A percentile compares a stretch with the other conserved stretches of the same genome.
Conservation (phyloP, 2,329 filamentous ascomycete genomes). For the Penicillium nordicum region DNA sequence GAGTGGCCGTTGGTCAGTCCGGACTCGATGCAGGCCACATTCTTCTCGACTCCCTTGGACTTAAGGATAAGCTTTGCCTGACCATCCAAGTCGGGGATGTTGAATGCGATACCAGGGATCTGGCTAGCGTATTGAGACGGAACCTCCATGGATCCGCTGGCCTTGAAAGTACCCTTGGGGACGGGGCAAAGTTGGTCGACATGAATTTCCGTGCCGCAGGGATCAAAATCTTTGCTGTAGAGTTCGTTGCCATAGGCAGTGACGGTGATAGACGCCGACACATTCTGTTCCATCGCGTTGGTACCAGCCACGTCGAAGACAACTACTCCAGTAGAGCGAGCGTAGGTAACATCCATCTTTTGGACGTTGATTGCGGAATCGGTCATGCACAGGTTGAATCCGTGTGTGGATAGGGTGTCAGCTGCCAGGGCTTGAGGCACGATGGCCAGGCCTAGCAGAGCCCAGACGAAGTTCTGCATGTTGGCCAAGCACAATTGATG, state of each 20-base stretch:
- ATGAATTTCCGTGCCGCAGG: conserved; percentile 66
- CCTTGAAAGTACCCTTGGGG: conserved; percentile 69
- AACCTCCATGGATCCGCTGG: conserved; percentile 68
- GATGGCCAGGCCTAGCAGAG: conserved; percentile 28
- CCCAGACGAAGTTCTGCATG: conserved; percentile 28
- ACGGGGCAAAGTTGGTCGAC: conserved; percentile 80
- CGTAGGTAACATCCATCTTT: conserved; percentile 72
- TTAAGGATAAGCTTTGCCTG: conserved; percentile 74
- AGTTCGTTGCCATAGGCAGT: conserved; percentile 80
- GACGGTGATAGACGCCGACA: conserved; percentile 71
- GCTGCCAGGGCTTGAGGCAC: conserved; percentile 53
- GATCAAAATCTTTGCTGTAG: conserved; percentile 77
- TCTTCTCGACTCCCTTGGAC: conserved; percentile 54
- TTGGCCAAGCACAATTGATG: conserved; percentile 2
- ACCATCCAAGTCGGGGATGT: conserved; percentile 84
- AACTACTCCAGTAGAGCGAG: conserved; percentile 69
- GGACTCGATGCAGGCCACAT: conserved; percentile 79
- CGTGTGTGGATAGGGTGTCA: conserved; percentile 74
- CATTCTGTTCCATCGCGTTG: conserved; percentile 71
- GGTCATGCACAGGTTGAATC: conserved; percentile 69
- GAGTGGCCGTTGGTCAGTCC: conserved; percentile 85
- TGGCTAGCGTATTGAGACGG: conserved; percentile 66
- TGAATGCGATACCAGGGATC: conserved; percentile 87
- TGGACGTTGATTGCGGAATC: conserved; percentile 64
- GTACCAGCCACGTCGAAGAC: conserved; percentile 78